A percentile compares a stretch with the other conserved stretches of the same genome.
These are phyloP conservation scores for Candida andamanensis DNA, from an alignment of 805 yeast species.

Conservation along the genomic window DNA sequence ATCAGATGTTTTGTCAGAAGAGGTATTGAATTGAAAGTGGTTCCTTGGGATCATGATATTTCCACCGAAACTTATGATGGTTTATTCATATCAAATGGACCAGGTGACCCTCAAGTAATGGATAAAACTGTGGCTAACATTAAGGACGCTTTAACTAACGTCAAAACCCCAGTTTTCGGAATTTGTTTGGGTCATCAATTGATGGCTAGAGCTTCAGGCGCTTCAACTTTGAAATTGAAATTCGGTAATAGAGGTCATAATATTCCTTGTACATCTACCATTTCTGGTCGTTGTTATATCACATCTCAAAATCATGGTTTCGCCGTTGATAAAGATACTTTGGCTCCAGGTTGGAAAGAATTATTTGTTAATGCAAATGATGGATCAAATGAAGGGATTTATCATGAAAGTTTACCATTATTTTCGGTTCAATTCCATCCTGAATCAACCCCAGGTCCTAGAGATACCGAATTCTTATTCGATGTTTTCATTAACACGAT, in stretches of 20 bases:
- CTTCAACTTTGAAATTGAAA: conserved; percentile 83
- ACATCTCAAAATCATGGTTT: conserved; percentile 99
- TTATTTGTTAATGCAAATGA: conserved; percentile 94
- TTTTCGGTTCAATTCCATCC: conserved; percentile 99
- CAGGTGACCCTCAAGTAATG: conserved; percentile 96
- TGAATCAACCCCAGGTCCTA: conserved; percentile 98
- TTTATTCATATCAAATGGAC: conserved; percentile 94
- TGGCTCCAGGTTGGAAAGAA: conserved; percentile 83
- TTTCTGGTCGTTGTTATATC: conserved; percentile 94
- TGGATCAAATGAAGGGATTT: conserved; percentile 97
- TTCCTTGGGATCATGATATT: conserved; percentile 92
- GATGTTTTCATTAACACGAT: conserved; percentile 89
- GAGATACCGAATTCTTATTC: conserved; percentile 95
- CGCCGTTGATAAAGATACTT: conserved; percentile 83
- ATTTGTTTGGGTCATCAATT: conserved; percentile 98
- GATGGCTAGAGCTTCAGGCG: conserved; percentile 92
- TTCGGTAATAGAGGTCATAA: conserved; percentile 99
- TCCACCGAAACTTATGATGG: conserved; percentile 84
- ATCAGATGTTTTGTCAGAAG: conserved; percentile 93
- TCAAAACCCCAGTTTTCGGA: conserved; percentile 89
- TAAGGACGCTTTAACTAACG: conserved; percentile 51
- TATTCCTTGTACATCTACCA: conserved; percentile 87
- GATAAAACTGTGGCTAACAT: conserved; percentile 60
- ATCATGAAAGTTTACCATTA: conserved; percentile 78
- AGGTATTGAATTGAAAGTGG: conserved; percentile 93